Evolutionary conservation across 306 rosid genomes (phyloP), one percentile per base, ranked within the genome.

Genomic region (Castanea mollissima): DNA sequence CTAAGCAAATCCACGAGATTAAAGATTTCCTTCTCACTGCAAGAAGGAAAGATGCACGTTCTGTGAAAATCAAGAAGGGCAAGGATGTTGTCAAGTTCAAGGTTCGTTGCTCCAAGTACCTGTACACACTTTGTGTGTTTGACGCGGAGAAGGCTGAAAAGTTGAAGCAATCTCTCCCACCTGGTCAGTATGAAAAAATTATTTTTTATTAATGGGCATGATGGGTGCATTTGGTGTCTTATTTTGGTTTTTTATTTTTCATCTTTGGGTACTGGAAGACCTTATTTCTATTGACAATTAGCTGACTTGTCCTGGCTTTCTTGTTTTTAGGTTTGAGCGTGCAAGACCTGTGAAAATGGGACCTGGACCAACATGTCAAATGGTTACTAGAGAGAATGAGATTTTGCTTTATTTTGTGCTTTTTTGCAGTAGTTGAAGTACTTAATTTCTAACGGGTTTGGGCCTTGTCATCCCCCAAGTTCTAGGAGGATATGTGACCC

Each of bases 161-260:
- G 73, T 88, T 93, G 92, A 93, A 91, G 93, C 98, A 93, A 75
- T 93, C 98, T 15, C 97, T 93, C 79, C 98, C 98, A 31, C 98
- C 98, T 35, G 98, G 97, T 93, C 67, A 38, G 46, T 38, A 38
- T 38, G 46, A 38, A 38, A 38, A 7, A 38, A 38, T 38, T 38
- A 38, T 2, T 38, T 38, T 38, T 8, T 38, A 38, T 38, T 38
- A 38, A 8, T 8, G 46, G 11, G 46, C 46, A 38, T 38, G 46
- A 38, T 38, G 46, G 46, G 46, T 38, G 46, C 46, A 38, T 38
- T 38, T 38, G 46, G 46, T 38, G 11, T 38, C 46, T 38, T 38
- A 7, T 38, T 7, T 7, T 38, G 46, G 46, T 38, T 38, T 38
- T 10, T 38, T 38, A 38, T 10, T 10, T 38, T 38, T 41, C 46